These are phyloP conservation scores for Alternaria ethzedia DNA, from an alignment of 2,329 filamentous ascomycete species.

Conservation along the genomic window DNA sequence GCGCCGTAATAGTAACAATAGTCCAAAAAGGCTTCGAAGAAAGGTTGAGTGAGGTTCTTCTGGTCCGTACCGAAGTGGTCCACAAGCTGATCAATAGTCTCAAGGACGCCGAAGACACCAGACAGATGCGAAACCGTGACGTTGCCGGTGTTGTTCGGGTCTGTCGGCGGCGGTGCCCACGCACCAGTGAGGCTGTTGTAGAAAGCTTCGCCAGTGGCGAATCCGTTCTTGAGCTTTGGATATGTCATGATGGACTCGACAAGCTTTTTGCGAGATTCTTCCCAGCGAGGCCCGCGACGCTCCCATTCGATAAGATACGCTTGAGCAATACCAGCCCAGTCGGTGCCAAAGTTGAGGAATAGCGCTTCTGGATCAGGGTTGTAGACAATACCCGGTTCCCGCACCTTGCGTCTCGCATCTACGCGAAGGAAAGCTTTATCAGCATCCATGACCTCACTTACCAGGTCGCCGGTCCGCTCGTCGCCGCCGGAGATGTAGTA, in stretches of 20 bases:
- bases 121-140: conserved; percentile 63
- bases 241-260: conserved; percentile 59
- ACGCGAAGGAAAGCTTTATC: conserved; percentile 61
- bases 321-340: conserved; percentile 64
- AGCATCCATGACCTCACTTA: conserved; percentile 59
- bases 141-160: conserved; percentile 59
- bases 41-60: conserved; percentile 56
- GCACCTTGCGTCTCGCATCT: conserved; percentile 66
- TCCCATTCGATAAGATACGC: conserved; percentile 68
- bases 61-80: conserved; percentile 51
- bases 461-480: conserved; percentile 63
- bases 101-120: conserved; percentile 65
- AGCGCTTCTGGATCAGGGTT: conserved; percentile 51
- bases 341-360: conserved; percentile 63
- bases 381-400: conserved; percentile 59
- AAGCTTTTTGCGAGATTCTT: conserved; percentile 61
- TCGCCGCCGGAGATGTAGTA: conserved; percentile 64
- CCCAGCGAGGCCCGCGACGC: conserved; percentile 60
- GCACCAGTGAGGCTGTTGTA: conserved; percentile 60
- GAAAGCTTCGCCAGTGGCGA: conserved; percentile 62
- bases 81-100: conserved; percentile 63
- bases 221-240: conserved; percentile 62
- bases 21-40: conserved; percentile 64
- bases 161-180: conserved; percentile 60
- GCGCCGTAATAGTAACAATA: conserved; percentile 67